phyloP scores from a whole-genome alignment of 1,284 basidiomycete genomes.

The Boletus coffeatus region DNA sequence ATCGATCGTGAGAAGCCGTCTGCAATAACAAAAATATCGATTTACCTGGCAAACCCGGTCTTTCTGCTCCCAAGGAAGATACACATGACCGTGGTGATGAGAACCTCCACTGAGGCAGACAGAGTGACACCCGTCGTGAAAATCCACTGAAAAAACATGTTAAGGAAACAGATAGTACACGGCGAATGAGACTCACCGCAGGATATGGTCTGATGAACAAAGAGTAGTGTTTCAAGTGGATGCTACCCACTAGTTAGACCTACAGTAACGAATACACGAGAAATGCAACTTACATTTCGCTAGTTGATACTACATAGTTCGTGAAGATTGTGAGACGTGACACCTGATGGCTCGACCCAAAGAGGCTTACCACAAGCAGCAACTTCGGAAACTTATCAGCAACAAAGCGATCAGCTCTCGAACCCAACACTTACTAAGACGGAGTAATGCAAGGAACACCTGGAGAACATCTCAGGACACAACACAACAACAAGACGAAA shows the following conservation, averaged over 20 bases:
- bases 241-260: constrained; percentile 8
- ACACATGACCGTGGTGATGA: constrained; percentile 46
- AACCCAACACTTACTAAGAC: constrained; percentile 25
- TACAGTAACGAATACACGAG: fast-evolving
- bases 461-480: not conserved
- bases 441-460: constrained; percentile 30
- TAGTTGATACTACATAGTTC: constrained; percentile 24
- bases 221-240: constrained; percentile 27
- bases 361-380: constrained; percentile 26
- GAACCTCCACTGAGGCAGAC: constrained; percentile 44
- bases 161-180: not conserved
- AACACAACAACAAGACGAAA: not conserved
- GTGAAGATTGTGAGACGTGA: not conserved
- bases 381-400: constrained; percentile 17
- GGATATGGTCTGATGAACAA: constrained; percentile 30
- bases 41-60: constrained; percentile 37
- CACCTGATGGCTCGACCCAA: too few species aligned
- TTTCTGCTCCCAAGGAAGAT: constrained; percentile 41
- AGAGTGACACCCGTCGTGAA: constrained; percentile 50
- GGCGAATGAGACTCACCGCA: constrained; percentile 10
- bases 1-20: constrained; percentile 1
- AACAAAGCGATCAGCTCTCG: not conserved
- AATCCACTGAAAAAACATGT: constrained; percentile 34
- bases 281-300: constrained; percentile 24
- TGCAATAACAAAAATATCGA: not conserved